Percentiles rank a stretch among this genome's conserved stretches.
phyloP scores from a whole-genome alignment of 2,329 filamentous ascomycete species.

The Pseudogymnoascus sp. region DNA sequence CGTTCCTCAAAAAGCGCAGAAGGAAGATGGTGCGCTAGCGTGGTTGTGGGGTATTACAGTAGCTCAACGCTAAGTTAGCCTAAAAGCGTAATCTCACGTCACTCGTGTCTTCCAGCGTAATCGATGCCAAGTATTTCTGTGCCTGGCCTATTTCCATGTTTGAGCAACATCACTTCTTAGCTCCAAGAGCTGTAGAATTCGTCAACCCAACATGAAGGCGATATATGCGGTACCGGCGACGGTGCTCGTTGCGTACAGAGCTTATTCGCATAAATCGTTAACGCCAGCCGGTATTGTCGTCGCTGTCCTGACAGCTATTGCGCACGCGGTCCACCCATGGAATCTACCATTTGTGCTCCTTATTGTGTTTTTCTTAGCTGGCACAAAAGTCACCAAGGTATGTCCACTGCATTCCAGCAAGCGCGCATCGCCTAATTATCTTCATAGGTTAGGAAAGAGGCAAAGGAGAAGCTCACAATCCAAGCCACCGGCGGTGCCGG shows the following conservation, averaged over 20 bases:
- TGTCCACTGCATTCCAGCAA: constrained; percentile 12
- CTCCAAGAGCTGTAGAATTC: constrained; percentile 3
- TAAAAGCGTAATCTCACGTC: constrained; percentile 6
- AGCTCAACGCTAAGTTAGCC: neutral
- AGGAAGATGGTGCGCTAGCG: neutral
- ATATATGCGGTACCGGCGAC: constrained; percentile 50
- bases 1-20: neutral
- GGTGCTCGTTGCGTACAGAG: constrained; percentile 54
- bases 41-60: neutral
- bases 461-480: constrained; percentile 75
- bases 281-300: constrained; percentile 66
- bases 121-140: neutral
- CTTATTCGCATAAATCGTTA: constrained; percentile 64
- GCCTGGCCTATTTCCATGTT: neutral
- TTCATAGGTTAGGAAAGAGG: constrained; percentile 70
- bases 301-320: constrained; percentile 63
- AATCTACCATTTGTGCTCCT: constrained; percentile 82
- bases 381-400: constrained; percentile 76
- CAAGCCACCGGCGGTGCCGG: constrained; percentile 63
- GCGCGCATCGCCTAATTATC: neutral
- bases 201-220: constrained; percentile 40
- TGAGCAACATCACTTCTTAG: constrained; percentile 3
- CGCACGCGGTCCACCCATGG: constrained; percentile 89
- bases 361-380: constrained; percentile 76
- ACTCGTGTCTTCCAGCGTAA: neutral